These are phyloP conservation scores for Irpex sp. DNA, from an alignment of 1,284 basidiomycete genomes.

Conservation along the genomic window DNA sequence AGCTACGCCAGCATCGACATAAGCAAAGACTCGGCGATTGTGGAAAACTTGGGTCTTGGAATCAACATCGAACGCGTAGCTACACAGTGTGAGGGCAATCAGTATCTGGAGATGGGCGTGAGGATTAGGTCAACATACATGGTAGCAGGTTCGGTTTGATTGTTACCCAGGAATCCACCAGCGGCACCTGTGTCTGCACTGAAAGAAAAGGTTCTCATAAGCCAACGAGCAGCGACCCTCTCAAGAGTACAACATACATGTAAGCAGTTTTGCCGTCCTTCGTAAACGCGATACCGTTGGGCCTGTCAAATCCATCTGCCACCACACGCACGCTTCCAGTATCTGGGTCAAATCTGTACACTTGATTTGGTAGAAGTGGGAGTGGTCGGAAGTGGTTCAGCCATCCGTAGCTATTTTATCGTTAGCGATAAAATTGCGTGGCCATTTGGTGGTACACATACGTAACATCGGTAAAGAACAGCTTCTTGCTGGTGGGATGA, in stretches of 20 bases:
- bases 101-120: no score
- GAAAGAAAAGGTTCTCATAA: not conserved
- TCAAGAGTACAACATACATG: no score
- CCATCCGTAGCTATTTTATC: constrained; percentile 49
- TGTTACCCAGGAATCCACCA: constrained; percentile 45
- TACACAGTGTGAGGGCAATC: no score
- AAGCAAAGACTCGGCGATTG: constrained; percentile 71
- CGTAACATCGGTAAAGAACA: constrained; percentile 71
- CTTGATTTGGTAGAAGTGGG: constrained; percentile 64
- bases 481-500: constrained; percentile 53
- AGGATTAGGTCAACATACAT: no score
- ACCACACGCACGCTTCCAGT: constrained; percentile 62
- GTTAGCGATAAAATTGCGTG: not conserved
- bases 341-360: constrained; percentile 65
- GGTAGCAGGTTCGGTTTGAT: constrained; percentile 61
- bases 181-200: constrained; percentile 51
- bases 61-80: constrained; percentile 70
- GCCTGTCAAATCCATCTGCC: constrained; percentile 59
- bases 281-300: constrained; percentile 67
- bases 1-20: constrained; percentile 58
- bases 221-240: no score
- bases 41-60: constrained; percentile 46
- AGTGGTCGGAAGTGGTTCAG: constrained; percentile 58
- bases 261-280: constrained; percentile 62
- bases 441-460: constrained; percentile 30